These are phyloP conservation scores for Mucor saturninus DNA, from an alignment of 371 early-diverging fungal genomes.

Conservation along the genomic window DNA sequence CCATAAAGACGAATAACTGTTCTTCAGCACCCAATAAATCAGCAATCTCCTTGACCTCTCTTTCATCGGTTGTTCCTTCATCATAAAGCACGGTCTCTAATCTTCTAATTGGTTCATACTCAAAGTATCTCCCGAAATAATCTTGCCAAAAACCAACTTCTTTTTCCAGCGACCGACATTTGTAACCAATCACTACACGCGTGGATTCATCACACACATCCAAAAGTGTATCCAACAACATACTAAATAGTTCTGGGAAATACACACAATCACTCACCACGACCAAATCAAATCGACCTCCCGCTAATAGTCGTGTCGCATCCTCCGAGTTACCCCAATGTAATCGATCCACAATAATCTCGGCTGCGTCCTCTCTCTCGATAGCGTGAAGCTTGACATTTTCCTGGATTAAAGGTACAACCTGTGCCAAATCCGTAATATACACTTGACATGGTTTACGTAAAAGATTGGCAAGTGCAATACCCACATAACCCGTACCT, in stretches of 20 bases:
- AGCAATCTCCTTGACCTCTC: slow-evolving; percentile 16
- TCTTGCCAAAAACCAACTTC: slow-evolving; percentile 69
- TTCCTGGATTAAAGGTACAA: slow-evolving; percentile 56
- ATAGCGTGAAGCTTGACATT: slow-evolving; percentile 41
- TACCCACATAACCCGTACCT: slow-evolving; percentile 66
- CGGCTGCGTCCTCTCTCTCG: slow-evolving; percentile 14
- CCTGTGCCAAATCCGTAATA: slow-evolving; percentile 62
- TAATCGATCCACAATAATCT: slow-evolving; percentile 45
- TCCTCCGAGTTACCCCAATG: slow-evolving; percentile 61
- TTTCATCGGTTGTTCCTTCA: neutral
- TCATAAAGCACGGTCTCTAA: slow-evolving; percentile 5
- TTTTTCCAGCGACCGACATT: slow-evolving; percentile 60
- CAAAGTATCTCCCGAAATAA: slow-evolving; percentile 62
- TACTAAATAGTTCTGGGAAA: slow-evolving; percentile 60
- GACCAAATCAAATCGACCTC: slow-evolving; percentile 52
- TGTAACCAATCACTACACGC: slow-evolving; percentile 61
- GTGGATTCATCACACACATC: slow-evolving; percentile 49
- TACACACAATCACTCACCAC: slow-evolving; percentile 64
- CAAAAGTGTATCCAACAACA: slow-evolving; percentile 50
- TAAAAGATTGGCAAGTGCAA: slow-evolving; percentile 55
- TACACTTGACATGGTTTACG: slow-evolving; percentile 39
- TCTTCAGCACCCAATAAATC: slow-evolving; percentile 55
- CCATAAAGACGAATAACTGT: slow-evolving; percentile 53
- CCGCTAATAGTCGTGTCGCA: slow-evolving; percentile 26
- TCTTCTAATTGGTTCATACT: slow-evolving; percentile 58